Evolutionary conservation across 1,284 basidiomycete genomes (phyloP).

Genomic region (Rugiboletus extremiorientalis): DNA sequence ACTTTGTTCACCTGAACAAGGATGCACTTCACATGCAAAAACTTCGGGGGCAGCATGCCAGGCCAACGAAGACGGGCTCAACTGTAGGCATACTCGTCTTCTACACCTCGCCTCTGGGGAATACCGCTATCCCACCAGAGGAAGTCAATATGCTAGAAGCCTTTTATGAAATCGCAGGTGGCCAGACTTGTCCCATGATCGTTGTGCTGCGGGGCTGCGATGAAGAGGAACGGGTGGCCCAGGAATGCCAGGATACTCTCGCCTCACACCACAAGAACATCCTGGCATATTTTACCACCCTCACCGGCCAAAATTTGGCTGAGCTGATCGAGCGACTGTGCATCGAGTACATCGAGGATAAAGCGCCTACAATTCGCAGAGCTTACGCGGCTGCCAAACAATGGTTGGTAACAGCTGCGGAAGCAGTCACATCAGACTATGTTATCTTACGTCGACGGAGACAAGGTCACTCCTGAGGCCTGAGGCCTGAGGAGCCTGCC

Average conservation of each 20-base stretch:
- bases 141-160: not conserved
- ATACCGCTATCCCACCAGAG: not conserved
- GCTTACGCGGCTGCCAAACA: no score
- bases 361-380: no score
- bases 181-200: not conserved
- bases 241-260: not conserved
- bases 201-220: not conserved
- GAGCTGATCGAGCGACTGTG: no score
- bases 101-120: not conserved
- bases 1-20: not conserved
- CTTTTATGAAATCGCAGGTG: not conserved
- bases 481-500: no score
- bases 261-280: not conserved
- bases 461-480: no score
- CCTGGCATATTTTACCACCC: not conserved
- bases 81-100: not conserved
- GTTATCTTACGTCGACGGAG: no score
- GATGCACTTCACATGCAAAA: not conserved
- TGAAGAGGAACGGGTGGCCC: no score
- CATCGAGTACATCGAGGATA: no score
- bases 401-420: no score
- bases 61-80: no score
- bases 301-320: not conserved
- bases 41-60: no score
- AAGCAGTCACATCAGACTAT: no score